Base-by-base conservation (phyloP, 73 alveolate species). In the Paramecium sonneborni region DNA sequence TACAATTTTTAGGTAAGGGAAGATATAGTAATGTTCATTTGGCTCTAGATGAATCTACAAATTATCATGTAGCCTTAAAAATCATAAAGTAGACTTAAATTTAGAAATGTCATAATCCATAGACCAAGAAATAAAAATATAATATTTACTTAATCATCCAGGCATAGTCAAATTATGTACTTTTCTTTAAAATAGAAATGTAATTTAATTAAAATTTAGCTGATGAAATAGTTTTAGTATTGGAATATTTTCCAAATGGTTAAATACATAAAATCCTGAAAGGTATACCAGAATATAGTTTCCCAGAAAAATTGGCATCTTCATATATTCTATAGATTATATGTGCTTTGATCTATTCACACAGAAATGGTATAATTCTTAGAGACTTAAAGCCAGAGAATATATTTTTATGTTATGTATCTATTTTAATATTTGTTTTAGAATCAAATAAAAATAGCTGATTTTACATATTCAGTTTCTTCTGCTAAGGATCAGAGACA, bases 321-420 rank as follows among this genome's bases (percentile, higher is more conserved):
- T 39, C 67, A 32, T 74, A 74, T 20, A 74, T 74, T 37, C 37
- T 21, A 3, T 34, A 74, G 20, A 39, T 74, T 20, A 5, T 74
- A 18, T 15, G 35, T 74, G 87, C 87, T 37, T 39, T 88, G 89
- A 37, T 68, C n/a, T 72, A 34, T 67, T 15, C 86, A 24, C 94
- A 88, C 15, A 26, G 86, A 41, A 76, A 62, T 82, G 94, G 95
- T 12, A 76, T 88, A 0, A 79, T 88, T 30, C 86, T 86, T 82
- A 28, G 94, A 62, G 94, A 88, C 23, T 23, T 88, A 15, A 88
- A 88, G 32, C 94, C 94, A 18, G 94, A 88, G 85, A 88, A 88
- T 82, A 67, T 88, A 21, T 68, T 88, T 15, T 28, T 88, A 32
- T 35, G 46, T 18, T 41, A 88, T 38, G 93, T 37, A 72, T 52